Percentiles rank a stretch among this genome's conserved stretches.
Conservation (phyloP, 257 asterid genomes). For the Solanum tacnaense region DNA sequence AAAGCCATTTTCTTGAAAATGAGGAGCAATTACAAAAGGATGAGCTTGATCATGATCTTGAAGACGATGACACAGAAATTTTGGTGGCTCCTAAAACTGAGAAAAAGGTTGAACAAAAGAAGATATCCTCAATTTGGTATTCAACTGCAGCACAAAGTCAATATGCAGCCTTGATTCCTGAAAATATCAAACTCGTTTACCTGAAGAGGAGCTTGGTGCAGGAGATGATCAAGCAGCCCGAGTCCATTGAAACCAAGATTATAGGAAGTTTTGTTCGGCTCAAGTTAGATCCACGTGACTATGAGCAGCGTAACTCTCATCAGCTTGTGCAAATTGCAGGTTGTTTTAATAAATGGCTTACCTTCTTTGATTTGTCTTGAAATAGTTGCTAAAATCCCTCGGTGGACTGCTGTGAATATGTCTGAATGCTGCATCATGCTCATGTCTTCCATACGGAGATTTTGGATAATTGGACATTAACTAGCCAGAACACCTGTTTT, state of each 20-base stretch:
- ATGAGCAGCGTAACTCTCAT: slow-evolving; percentile 20
- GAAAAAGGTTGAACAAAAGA: slow-evolving; percentile 2
- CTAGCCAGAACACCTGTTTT: not conserved
- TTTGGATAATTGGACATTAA: not conserved
- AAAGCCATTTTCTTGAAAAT: slow-evolving; percentile 51
- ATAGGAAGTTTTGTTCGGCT: slow-evolving; percentile 58
- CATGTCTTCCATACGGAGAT: not conserved
- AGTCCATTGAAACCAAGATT: slow-evolving; percentile 54
- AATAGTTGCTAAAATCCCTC: not conserved
- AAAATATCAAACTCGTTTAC: slow-evolving; percentile 70
- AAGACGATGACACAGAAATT: slow-evolving; percentile 6
- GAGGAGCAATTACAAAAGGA: slow-evolving; percentile 41
- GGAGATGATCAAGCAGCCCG: slow-evolving; percentile 46
- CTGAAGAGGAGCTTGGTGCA: slow-evolving; percentile 52
- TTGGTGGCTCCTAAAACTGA: slow-evolving; percentile 16
- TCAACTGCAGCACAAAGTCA: slow-evolving; percentile 14
- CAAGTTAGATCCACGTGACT: slow-evolving; percentile 40
- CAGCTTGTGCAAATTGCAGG: slow-evolving; percentile 81
- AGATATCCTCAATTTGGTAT: not conserved
- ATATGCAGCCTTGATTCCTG: slow-evolving; percentile 47
- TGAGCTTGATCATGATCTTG: slow-evolving; percentile 22
- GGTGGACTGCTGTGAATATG: not conserved
- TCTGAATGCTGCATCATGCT: not conserved
- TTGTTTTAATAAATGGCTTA: slow-evolving; percentile 6
- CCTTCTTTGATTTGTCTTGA: not conserved